These are phyloP conservation scores for Neofusicoccum umdonicola DNA, from an alignment of 2,329 filamentous ascomycete genomes.

Conservation along the genomic window DNA sequence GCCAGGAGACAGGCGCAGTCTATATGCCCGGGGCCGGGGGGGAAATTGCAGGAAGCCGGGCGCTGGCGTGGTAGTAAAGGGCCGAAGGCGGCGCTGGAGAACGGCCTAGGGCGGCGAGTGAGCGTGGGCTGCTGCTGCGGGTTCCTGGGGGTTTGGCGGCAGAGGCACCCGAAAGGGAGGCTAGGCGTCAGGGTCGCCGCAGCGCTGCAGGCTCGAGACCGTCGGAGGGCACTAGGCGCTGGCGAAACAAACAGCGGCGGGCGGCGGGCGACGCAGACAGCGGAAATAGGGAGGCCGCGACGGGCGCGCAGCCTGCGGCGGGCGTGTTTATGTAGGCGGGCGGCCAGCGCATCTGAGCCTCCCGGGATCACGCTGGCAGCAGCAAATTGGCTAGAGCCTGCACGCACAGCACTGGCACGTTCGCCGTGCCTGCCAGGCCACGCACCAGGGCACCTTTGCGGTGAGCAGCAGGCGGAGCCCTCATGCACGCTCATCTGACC, in stretches of 20 bases:
- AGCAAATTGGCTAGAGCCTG: constrained; percentile 7
- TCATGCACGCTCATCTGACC: constrained; percentile 16
- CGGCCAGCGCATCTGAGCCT: constrained; percentile 14
- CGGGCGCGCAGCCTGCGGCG: constrained; percentile 4
- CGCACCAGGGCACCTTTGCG: constrained; percentile 6
- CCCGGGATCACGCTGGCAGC: constrained; percentile 15
- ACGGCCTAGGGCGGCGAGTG: background rate
- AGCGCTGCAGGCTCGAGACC: background rate
- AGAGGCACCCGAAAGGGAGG: constrained; percentile 10
- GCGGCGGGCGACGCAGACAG: too few species aligned
- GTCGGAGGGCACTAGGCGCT: background rate
- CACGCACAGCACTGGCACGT: constrained; percentile 2
- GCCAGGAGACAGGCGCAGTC: constrained; percentile 9
- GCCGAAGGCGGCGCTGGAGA: constrained; percentile 1
- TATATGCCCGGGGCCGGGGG: constrained; percentile 9
- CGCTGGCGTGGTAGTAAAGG: constrained; percentile 3
- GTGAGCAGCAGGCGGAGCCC: constrained; percentile 11
- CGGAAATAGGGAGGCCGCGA: background rate
- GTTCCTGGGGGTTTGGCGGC: constrained; percentile 4
- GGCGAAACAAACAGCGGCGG: constrained; percentile 7
- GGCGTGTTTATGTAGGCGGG: constrained; percentile 13
- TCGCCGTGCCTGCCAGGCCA: constrained; percentile 1
- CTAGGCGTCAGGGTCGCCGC: constrained; percentile 3
- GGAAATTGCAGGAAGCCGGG: constrained; percentile 15
- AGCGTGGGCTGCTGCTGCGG: background rate